A percentile compares a stretch with the other conserved stretches of the same genome.
phyloP scores from a whole-genome alignment of 352 stramenopile species.

The Phytopythium vexans region DNA sequence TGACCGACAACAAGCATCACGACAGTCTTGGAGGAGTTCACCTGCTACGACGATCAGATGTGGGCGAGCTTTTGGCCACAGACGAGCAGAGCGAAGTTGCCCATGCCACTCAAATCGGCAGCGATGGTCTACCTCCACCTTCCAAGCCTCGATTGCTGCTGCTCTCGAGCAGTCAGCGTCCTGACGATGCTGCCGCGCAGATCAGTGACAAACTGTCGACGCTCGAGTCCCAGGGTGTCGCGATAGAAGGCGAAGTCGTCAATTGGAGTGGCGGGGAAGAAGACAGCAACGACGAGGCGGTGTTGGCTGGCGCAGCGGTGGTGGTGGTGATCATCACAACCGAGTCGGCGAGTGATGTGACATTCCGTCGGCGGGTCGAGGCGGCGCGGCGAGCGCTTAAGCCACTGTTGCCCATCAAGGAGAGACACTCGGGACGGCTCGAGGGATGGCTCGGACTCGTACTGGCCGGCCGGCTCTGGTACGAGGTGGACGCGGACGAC shows the following conservation, averaged over 20 bases:
- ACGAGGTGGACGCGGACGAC: slow-evolving; percentile 31
- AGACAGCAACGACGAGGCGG: too few relatives aligned
- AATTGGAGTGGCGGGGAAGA: not conserved
- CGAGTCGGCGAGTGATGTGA: slow-evolving; percentile 4
- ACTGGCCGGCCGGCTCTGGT: slow-evolving; percentile 56
- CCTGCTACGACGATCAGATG: not conserved
- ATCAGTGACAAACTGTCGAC: not conserved
- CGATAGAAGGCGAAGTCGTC: not conserved
- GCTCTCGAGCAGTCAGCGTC: not conserved
- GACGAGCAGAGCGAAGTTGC: too few relatives aligned
- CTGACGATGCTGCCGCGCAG: not conserved
- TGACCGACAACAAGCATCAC: not conserved
- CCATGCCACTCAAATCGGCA: too few relatives aligned
- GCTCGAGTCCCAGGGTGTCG: slow-evolving; percentile 3
- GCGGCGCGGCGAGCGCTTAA: slow-evolving; percentile 28
- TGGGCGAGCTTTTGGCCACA: too few relatives aligned
- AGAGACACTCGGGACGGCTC: slow-evolving; percentile 17
- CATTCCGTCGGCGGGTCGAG: slow-evolving; percentile 37
- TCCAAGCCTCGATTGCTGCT: not conserved
- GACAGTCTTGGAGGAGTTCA: not conserved
- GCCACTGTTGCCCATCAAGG: slow-evolving; percentile 40
- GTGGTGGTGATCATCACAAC: slow-evolving; percentile 41
- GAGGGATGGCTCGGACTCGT: slow-evolving; percentile 38
- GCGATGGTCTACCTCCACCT: too few relatives aligned
- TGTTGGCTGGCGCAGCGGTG: slow-evolving; percentile 11